Evolutionary conservation across 2,329 filamentous ascomycete genomes (phyloP), one percentile per base, ranked within the genome.

Genomic region (Aspergillus quadricinctus): DNA sequence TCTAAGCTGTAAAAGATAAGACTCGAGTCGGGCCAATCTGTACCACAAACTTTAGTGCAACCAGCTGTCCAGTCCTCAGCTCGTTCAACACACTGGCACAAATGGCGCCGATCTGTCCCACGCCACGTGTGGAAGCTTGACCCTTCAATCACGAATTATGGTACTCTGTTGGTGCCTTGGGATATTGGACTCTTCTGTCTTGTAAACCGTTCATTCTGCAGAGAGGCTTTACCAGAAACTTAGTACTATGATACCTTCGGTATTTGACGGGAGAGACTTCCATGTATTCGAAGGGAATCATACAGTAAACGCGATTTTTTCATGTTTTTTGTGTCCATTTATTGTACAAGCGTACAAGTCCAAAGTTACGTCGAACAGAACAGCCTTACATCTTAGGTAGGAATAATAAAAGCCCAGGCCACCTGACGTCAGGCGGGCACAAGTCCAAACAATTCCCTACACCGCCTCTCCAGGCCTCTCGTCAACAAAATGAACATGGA

Each of bases 91-190:
- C 31, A 57, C 29, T 50, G 54, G 41, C 23, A 56, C 54, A 53
- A 57, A 57, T 41, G 50, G 58, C 52, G 58, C 61, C 60, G 60
- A 66, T 68, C 60, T 62, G 59, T 60, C 57, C 57, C 58, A 63
- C 64, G 58, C 67, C 68, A 71, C 68, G 68, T 70, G 64, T 63
- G 57, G 59, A 64, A 63, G 59, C 59, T 68, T 65, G 64, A 64
- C 66, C 60, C 61, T 66, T 56, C 41, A 54, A 50, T 54, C 27
- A 52, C 23, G 14, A 37, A 37, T 37, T 17, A 37, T 37, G 31
- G 14, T 37, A 7, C 31, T 37, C 31, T 37, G 14, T 7, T 37
- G 14, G 31, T 17, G 31, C 31, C 14, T 17, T 37, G 14, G 4
- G 31, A 37, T 37, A 17, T 14, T 17, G 31, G 31, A 5, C 14